Evolutionary conservation across 352 stramenopile genomes (phyloP).

Genomic region (Phytophthora sp.): DNA sequence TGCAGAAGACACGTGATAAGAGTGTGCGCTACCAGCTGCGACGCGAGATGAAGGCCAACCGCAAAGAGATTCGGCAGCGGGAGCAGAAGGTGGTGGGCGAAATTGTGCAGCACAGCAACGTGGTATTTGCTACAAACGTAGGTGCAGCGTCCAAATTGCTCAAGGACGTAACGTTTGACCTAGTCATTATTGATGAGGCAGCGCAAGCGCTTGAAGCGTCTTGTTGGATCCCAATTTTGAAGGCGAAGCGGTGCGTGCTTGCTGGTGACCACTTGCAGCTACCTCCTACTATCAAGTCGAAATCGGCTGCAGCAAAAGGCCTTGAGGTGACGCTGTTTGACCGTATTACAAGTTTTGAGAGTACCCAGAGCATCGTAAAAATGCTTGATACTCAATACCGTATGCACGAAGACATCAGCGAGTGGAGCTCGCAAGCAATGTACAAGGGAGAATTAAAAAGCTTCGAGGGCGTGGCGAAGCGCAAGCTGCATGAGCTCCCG

Average conservation of each 20-base stretch:
- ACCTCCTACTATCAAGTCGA: conserved; percentile 96
- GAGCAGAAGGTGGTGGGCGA: conserved; percentile 94
- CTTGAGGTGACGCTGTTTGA: conserved; percentile 97
- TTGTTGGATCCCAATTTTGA: conserved; percentile 97
- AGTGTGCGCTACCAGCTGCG: conserved; percentile 50
- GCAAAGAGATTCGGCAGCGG: conserved; percentile 94
- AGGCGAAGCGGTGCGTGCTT: conserved; percentile 89
- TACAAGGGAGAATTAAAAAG: conserved; percentile 89
- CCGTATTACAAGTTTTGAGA: conserved; percentile 82
- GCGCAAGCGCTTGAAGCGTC: conserved; percentile 97
- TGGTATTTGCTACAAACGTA: conserved; percentile 97
- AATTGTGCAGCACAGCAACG: conserved; percentile 92
- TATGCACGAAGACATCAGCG: conserved; percentile 96
- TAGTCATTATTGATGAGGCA: conserved; percentile 97
- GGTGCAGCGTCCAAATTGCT: conserved; percentile 93
- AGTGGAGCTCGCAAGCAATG: conserved; percentile 96
- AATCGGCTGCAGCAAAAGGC: conserved; percentile 67
- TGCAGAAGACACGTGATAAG: conserved; percentile 68
- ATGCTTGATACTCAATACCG: conserved; percentile 98
- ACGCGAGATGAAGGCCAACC: conserved; percentile 89
- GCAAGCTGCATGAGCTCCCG: conserved; percentile 82
- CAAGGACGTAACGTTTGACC: conserved; percentile 92
- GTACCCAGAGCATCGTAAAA: conserved; percentile 64
- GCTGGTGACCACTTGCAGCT: conserved; percentile 97
- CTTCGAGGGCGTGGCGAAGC: conserved; percentile 77